Base-by-base conservation (phyloP, 768 basidiomycete genomes). In the Suillus bovinus region DNA sequence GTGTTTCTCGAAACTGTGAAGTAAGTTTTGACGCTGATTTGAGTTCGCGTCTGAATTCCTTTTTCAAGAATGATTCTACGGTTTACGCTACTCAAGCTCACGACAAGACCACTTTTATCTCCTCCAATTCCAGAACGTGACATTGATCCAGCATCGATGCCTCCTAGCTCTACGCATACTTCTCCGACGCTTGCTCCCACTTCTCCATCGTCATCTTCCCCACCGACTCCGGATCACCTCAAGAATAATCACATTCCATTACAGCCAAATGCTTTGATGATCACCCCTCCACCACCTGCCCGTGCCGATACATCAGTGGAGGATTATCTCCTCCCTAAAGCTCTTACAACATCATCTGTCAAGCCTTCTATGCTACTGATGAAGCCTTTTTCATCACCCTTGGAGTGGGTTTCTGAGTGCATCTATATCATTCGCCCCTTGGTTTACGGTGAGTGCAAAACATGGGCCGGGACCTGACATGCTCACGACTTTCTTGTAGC, bases 41-140 rank as follows among this genome's bases (percentile, higher is more conserved):
- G 27, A 50, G 27, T 14, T 16, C 27, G 29, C 59, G 11, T 59
- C 61, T 64, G 59, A 60, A 53, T 60, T 36, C 58, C 62, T 63
- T 68, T 56, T 61, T 53, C 47, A 44, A 97, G 95, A 76, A 90
- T 86, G 31, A 67, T 85, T 31, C 81, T 99, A 44, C 89, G 93
- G 17, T 74, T 97, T 14, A 68, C 86, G 9, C 76, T 99, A 24
- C 75, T 99, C 59, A 82, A 82, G 58, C 81, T 90, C 64, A 96
- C 95, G 1, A 84, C 82, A 58, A 81, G 92, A 66, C 93, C 96
- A 13, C 69, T 94, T 27, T 72, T 96, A 14, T 82, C 84, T 2
- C 89, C 89, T 3, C 89, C 91, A 22, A 86, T 94, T 59, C 94
- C 95, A 16, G 91, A 94, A 74, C 86, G 95, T 58, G 94, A 95